phyloP scores from a whole-genome alignment of 1,284 basidiomycete species.

The Cryptococcus deneoformans region DNA sequence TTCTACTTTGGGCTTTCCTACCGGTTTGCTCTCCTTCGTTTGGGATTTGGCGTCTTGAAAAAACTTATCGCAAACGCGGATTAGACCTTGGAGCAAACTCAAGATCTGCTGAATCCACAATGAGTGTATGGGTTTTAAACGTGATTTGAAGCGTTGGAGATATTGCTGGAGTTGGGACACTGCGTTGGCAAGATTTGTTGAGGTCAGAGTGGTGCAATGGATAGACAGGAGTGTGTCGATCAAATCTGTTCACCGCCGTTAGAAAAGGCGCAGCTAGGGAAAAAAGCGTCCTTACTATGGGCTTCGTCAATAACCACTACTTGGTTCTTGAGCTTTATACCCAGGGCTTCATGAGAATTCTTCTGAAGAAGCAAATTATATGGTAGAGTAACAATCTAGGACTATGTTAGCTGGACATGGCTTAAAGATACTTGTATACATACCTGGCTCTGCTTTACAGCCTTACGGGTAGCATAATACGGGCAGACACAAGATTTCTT shows the following conservation, averaged over 20 bases:
- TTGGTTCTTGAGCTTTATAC: conserved; percentile 76
- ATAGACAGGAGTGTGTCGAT: conserved; percentile 84
- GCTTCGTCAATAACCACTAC: conserved; percentile 94
- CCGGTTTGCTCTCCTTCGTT: conserved; percentile 13
- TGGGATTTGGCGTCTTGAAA: conserved; percentile 48
- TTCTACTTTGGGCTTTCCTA: conserved; percentile 20
- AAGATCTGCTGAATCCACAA: conserved; percentile 77
- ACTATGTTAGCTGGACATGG: neutral
- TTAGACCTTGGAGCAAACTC: conserved; percentile 66
- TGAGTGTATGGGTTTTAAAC: conserved; percentile 70
- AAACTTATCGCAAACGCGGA: conserved; percentile 57
- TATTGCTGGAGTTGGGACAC: conserved; percentile 77
- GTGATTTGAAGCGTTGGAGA: conserved; percentile 69
- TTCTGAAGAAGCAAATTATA: conserved; percentile 91
- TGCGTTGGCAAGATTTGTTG: conserved; percentile 61
- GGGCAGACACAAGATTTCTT: conserved; percentile 70
- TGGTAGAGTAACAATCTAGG: conserved; percentile 80
- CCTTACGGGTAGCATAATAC: conserved; percentile 85
- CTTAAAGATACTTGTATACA: conserved; percentile 13
- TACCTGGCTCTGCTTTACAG: conserved; percentile 87
- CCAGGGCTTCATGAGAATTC: conserved; percentile 78
- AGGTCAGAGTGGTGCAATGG: conserved; percentile 69
- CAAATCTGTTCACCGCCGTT: conserved; percentile 39
- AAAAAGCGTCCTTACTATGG: conserved; percentile 64
- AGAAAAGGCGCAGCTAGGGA: neutral